phyloP scores from a whole-genome alignment of 23 red algal genomes.

The Gracilaria domingensis region DNA sequence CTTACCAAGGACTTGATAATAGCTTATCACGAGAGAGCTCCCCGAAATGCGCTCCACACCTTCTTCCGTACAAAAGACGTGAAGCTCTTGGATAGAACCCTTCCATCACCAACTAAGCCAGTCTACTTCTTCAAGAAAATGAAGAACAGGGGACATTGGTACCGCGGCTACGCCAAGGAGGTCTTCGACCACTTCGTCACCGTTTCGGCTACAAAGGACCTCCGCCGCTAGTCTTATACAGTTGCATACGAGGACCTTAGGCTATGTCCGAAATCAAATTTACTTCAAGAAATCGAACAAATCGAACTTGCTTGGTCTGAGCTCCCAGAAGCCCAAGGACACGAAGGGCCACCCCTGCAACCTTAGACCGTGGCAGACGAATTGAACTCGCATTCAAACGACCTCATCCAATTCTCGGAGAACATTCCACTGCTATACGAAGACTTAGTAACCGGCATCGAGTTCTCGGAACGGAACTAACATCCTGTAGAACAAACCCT shows the following conservation, averaged over 20 bases:
- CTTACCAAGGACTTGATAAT: neutral
- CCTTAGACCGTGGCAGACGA: too few species aligned
- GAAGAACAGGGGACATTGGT: neutral
- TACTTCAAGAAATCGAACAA: neutral
- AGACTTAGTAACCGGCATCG: neutral
- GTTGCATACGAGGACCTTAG: slow-evolving; percentile 41
- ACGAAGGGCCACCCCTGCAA: neutral
- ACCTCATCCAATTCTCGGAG: neutral
- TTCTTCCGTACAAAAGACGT: too few species aligned
- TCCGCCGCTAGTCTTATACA: neutral
- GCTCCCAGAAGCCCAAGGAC: neutral
- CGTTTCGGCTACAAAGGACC: neutral
- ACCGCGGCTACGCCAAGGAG: neutral
- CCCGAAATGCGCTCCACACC: neutral
- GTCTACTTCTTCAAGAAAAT: slow-evolving; percentile 4
- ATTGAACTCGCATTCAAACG: too few species aligned
- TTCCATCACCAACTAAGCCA: neutral
- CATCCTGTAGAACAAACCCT: too few species aligned
- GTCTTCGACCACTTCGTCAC: neutral
- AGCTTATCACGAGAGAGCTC: neutral
- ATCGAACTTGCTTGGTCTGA: neutral
- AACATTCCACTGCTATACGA: neutral
- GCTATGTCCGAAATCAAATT: neutral
- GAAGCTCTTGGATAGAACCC: neutral
- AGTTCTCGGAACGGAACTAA: neutral